Evolutionary conservation across 352 stramenopile species (phyloP).

Genomic region (Globisporangium rhizosaccharum): DNA sequence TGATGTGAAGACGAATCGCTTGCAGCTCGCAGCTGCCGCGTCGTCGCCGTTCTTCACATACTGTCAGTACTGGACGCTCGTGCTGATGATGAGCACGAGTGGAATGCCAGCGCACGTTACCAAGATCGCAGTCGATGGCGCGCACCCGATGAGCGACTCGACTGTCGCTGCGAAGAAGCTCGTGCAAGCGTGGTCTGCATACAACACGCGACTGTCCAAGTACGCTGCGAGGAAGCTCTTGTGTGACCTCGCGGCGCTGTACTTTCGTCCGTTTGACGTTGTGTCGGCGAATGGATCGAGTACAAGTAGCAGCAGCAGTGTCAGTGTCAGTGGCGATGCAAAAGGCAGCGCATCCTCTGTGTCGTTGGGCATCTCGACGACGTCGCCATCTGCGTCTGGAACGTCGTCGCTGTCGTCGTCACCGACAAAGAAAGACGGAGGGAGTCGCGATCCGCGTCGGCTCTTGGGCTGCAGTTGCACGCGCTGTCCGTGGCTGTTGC

Average conservation of each 20-base stretch:
- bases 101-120: constrained; percentile 54
- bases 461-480: constrained; percentile 66
- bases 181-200: constrained; percentile 51
- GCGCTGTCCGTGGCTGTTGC: constrained; percentile 64
- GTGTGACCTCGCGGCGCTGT: constrained; percentile 54
- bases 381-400: neutral
- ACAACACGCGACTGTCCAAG: constrained; percentile 43
- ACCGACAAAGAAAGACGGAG: constrained; percentile 15
- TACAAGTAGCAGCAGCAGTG: neutral
- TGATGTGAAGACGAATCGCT: constrained; percentile 59
- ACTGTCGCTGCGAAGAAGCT: constrained; percentile 33
- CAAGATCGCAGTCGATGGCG: constrained; percentile 43
- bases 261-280: constrained; percentile 46
- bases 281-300: neutral
- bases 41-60: constrained; percentile 42
- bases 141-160: constrained; percentile 16
- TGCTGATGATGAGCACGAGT: constrained; percentile 40
- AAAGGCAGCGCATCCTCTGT: neutral
- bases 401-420: constrained; percentile 11
- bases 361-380: neutral
- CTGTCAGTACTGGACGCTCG: constrained; percentile 70
- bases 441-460: constrained; percentile 26
- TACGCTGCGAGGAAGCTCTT: constrained; percentile 52
- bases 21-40: constrained; percentile 32
- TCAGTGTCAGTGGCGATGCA: neutral